A percentile compares a stretch with the other conserved stretches of the same genome.
phyloP scores from a whole-genome alignment of 345 rosid genomes.

The Eucalyptus curtisii region DNA sequence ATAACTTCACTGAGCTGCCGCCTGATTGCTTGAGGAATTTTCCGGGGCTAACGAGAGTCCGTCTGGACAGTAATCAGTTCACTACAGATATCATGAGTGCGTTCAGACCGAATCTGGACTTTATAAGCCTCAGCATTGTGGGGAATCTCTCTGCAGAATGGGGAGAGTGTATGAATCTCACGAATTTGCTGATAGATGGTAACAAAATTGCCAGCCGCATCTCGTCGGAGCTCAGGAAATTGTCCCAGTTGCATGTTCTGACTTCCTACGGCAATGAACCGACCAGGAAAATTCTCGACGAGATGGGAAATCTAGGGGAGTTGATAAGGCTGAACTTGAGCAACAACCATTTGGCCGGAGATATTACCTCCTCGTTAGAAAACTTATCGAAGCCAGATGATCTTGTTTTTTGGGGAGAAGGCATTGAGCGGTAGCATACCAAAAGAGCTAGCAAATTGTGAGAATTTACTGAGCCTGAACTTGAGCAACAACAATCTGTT shows the following conservation, averaged over 20 bases:
- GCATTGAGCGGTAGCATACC: constrained; percentile 24
- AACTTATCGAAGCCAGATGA: background rate
- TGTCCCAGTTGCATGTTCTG: constrained; percentile 19
- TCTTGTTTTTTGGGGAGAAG: constrained; percentile 35
- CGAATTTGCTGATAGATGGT: too few species aligned
- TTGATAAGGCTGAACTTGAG: constrained; percentile 36
- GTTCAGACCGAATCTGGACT: too few species aligned
- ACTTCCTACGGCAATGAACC: constrained; percentile 29
- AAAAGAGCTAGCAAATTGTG: constrained; percentile 17
- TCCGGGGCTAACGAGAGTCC: too few species aligned
- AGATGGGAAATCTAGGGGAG: constrained; percentile 24
- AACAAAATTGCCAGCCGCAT: too few species aligned
- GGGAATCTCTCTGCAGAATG: too few species aligned
- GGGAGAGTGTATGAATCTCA: too few species aligned
- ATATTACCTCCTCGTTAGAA: constrained; percentile 23
- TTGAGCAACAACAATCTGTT: too few species aligned
- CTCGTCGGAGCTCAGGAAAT: background rate
- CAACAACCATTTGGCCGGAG: background rate
- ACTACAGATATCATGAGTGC: too few species aligned
- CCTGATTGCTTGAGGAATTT: too few species aligned
- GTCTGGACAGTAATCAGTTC: too few species aligned
- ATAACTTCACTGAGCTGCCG: too few species aligned
- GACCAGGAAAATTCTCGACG: constrained; percentile 28
- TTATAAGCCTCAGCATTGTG: too few species aligned
- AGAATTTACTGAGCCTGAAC: background rate